Base-by-base conservation (phyloP, 441 rosid species). In the Erysimum cheiri region DNA sequence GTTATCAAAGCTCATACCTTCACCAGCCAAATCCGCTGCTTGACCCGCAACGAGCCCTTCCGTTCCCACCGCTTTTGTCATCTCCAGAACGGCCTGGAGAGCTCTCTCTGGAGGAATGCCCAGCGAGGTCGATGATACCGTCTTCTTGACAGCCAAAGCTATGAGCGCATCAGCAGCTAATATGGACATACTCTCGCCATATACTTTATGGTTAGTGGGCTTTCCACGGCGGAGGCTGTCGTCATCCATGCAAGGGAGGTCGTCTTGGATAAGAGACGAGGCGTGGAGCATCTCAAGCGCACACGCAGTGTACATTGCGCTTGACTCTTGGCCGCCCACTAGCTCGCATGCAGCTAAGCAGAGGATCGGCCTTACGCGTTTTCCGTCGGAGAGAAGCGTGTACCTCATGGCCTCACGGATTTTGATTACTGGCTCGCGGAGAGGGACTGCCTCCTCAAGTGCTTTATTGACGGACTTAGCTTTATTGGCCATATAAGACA, bases 191-290 rank as follows among this genome's bases (percentile, higher is more conserved):
- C 35, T 53, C 17, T 85, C 84, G 1, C 83, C 89, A 7, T 69
- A 85, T 0, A 74, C 81, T 64, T 48, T 75, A 65, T 85, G 88
- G 72, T 68, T 85, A 0, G 86, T 75, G 0, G 83, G 86, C 70
- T 79, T 80, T 13, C 85, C 85, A 0, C 85, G 76, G 10, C 87
- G 65, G 29, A 83, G 80, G 17, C 59, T 73, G 1, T 75, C 86
- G 12, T 85, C 64, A 6, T 85, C 88, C 86, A 82, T 77, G 19
- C 80, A 81, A 36, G 85, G 88, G 3, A 85, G 85, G 6, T 85
- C 88, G 17, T 85, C 86, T 33, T 75, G 84, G 57, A 85, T 81
- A 3, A 82, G 64, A 2, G 79, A 83, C 72, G 77, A 79, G 2
- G 84, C 69, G 6, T 81, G 82, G 56, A 82, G 47, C 86, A 85